Conservation (phyloP, 2,329 filamentous ascomycete species). For the Botrytis paeoniae region DNA sequence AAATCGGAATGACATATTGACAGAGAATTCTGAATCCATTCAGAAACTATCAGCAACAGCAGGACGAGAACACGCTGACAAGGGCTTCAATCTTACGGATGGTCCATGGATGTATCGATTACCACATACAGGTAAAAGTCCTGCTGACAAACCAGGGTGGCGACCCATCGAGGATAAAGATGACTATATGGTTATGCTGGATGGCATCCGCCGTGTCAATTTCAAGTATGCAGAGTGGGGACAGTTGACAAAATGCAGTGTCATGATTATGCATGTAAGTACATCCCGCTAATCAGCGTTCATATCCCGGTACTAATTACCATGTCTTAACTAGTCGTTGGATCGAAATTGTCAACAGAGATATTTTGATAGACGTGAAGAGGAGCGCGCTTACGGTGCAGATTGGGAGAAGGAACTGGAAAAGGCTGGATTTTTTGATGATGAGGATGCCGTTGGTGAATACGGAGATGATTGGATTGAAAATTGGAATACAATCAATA, state of each 20-base stretch:
- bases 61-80: not conserved
- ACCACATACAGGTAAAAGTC: not conserved
- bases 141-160: not conserved
- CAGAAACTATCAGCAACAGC: not conserved
- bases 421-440: slow-evolving; percentile 5
- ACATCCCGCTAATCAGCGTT: not conserved
- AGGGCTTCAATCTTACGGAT: slow-evolving; percentile 30
- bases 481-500: not conserved
- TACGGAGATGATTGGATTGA: slow-evolving; percentile 17
- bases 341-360: slow-evolving; percentile 12
- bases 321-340: not conserved
- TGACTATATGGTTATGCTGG: slow-evolving; percentile 19
- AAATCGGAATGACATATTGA: not conserved
- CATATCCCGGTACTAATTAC: not conserved
- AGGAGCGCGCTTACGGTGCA: not conserved
- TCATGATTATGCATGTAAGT: slow-evolving; percentile 18
- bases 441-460: not conserved
- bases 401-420: slow-evolving; percentile 13
- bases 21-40: not conserved
- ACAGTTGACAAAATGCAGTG: not conserved
- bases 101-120: slow-evolving; percentile 33
- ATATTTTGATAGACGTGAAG: not conserved
- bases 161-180: not conserved
- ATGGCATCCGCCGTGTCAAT: not conserved
- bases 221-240: not conserved